Evolutionary conservation across 176 grass and related monocot species (phyloP), one percentile per base, ranked within the genome.

Genomic region (Eleusine indica): DNA sequence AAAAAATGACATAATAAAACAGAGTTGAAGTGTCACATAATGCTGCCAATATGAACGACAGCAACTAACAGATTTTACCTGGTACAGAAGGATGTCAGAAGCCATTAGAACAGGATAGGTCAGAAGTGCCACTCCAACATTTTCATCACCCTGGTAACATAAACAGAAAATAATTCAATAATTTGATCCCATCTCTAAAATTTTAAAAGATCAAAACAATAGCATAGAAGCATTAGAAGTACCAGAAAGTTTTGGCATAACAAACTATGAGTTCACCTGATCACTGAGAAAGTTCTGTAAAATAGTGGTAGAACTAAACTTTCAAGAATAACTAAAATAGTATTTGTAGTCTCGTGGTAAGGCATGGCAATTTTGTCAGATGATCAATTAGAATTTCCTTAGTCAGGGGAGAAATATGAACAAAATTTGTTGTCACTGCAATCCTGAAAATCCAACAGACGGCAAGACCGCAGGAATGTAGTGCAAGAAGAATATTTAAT

Each of bases 61-160:
- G 48, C n/a, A 49, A 75, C 25, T 19, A 29, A 35, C 49, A 90
- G 68, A 71, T 69, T 93, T 85, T 86, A 98, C 96, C 93, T 95
- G 96, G 86, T 98, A 98, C 35, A 98, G 75, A 86, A 98, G 91
- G 54, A 98, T 98, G 85, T 98, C 96, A 74, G 96, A 98, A 91
- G 93, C 96, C 96, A 98, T 95, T 68, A 98, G 87, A 92, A 98
- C 91, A 49, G 96, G 96, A 86, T 98, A 95, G 28, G 93, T 98
- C 69, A 98, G 74, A 88, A 98, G 93, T 80, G 89, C 93, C 64
- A 98, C 96, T 85, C 89, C 93, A 32, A 98, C 96, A 93, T 95
- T 95, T 91, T 98, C 96, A 91, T 98, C 91, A 82, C 96, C 96
- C 96, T 98, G 74, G 22, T 80, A 74, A 60, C 52, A 63, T 80